Percentiles rank a stretch among this genome's conserved stretches.
These are phyloP conservation scores for Hemileia vastatrix DNA, from an alignment of 1,284 basidiomycete genomes.

Conservation along the genomic window DNA sequence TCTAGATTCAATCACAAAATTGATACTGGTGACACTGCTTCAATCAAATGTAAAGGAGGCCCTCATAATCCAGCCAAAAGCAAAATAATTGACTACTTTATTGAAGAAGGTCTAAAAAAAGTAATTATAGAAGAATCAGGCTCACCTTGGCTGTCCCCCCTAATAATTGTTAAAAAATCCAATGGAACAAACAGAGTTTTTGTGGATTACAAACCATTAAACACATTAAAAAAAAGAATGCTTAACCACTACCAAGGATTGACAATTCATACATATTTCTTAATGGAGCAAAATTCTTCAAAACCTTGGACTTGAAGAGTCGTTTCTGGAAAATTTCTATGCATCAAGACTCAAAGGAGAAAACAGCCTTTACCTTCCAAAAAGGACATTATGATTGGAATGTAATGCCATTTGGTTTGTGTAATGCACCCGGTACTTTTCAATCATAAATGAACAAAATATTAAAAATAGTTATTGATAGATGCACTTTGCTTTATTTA, in stretches of 20 bases:
- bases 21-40: neutral
- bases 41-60: neutral
- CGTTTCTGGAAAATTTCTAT: neutral
- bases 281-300: neutral
- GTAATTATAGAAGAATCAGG: neutral
- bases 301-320: neutral
- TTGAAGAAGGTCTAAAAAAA: neutral
- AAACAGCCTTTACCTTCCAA: neutral
- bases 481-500: slow-evolving; percentile 1
- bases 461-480: neutral
- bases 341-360: neutral
- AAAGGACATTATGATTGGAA: slow-evolving; percentile 1
- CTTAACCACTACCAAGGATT: neutral
- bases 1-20: neutral
- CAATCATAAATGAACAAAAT: slow-evolving; percentile 42
- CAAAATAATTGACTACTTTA: neutral
- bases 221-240: neutral
- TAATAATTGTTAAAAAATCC: neutral
- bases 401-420: slow-evolving; percentile 22
- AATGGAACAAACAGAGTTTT: neutral
- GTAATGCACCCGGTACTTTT: slow-evolving; percentile 25
- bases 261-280: neutral
- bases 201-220: slow-evolving; percentile 4
- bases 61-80: too few species aligned
- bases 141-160: neutral